phyloP scores from a whole-genome alignment of 768 basidiomycete genomes.

The Cubamyces lactineus region DNA sequence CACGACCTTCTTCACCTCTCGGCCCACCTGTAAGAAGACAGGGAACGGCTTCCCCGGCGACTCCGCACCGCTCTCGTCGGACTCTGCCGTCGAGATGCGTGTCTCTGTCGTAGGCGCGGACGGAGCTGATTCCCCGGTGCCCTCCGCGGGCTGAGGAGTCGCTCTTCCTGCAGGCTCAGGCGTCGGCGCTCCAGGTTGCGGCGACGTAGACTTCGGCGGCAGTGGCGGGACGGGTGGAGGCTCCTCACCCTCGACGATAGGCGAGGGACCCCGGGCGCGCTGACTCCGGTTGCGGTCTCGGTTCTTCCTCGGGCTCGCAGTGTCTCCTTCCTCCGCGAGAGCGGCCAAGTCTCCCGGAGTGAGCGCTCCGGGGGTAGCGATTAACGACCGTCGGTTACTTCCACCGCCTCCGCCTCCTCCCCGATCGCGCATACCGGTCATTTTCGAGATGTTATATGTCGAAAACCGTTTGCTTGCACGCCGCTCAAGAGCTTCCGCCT shows the following conservation, averaged over 20 bases:
- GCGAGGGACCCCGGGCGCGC: slow-evolving; percentile 31
- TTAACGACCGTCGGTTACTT: slow-evolving; percentile 69
- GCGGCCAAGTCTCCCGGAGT: slow-evolving; percentile 75
- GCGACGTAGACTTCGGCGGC: slow-evolving; percentile 28
- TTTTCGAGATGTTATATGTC: slow-evolving; percentile 91
- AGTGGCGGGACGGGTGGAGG: slow-evolving; percentile 39
- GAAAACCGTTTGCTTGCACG: slow-evolving; percentile 96
- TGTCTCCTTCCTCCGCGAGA: slow-evolving; percentile 58
- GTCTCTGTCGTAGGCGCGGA: not conserved
- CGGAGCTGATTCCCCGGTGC: not conserved
- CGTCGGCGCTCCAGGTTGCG: slow-evolving; percentile 6
- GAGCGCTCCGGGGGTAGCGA: slow-evolving; percentile 57
- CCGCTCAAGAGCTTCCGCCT: slow-evolving; percentile 83
- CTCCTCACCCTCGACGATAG: slow-evolving; percentile 37
- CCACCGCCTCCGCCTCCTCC: slow-evolving; percentile 40
- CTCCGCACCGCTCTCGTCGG: slow-evolving; percentile 9
- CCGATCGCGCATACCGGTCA: slow-evolving; percentile 61
- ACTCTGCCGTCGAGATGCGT: slow-evolving; percentile 16
- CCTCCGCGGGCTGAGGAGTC: slow-evolving; percentile 9
- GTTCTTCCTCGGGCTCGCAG: slow-evolving; percentile 27
- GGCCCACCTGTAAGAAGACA: slow-evolving; percentile 87
- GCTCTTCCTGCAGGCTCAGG: not conserved
- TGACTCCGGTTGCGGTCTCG: slow-evolving; percentile 27
- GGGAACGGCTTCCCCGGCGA: slow-evolving; percentile 45
- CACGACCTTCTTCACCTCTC: slow-evolving; percentile 85